phyloP scores from a whole-genome alignment of 192 early-diverging fungal genomes.

The Entophlyctis luteolus region DNA sequence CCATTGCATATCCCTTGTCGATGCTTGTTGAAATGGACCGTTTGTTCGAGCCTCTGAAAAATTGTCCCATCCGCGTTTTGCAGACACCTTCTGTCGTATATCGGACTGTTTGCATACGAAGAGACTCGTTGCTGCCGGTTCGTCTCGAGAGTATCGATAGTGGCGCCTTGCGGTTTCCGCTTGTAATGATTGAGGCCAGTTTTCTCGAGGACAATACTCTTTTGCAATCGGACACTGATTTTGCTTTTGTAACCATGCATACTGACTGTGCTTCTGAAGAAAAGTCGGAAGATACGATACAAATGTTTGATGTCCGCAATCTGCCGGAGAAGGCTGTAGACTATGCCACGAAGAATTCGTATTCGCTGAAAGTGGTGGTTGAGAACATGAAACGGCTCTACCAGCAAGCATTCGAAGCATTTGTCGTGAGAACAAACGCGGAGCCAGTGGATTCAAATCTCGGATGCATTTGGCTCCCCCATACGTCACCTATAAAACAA shows the following conservation, averaged over 20 bases:
- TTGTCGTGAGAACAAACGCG: not conserved
- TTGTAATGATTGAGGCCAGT: not conserved
- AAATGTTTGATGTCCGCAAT: not conserved
- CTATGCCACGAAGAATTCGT: not conserved
- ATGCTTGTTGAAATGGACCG: too few species aligned
- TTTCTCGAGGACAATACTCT: not conserved
- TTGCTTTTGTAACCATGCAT: not conserved
- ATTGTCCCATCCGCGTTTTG: slow-evolving; percentile 1
- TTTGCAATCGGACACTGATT: not conserved
- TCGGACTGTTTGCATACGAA: not conserved
- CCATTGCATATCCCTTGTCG: slow-evolving; percentile 2
- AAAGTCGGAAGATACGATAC: too few species aligned
- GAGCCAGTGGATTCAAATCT: not conserved
- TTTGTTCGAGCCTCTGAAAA: too few species aligned
- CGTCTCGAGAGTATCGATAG: too few species aligned
- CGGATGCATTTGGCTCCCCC: not conserved
- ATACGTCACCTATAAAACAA: not conserved
- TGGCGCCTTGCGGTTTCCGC: not conserved
- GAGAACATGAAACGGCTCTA: slow-evolving; percentile 8
- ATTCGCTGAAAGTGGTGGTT: not conserved
- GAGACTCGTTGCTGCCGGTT: not conserved
- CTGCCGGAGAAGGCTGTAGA: not conserved
- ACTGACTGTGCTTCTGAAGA: not conserved
- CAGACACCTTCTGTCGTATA: not conserved
- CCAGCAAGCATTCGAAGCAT: not conserved